Evolutionary conservation across 2,329 filamentous ascomycete genomes (phyloP), one percentile per base, ranked within the genome.

Genomic region (Gliomastix tumulicola): DNA sequence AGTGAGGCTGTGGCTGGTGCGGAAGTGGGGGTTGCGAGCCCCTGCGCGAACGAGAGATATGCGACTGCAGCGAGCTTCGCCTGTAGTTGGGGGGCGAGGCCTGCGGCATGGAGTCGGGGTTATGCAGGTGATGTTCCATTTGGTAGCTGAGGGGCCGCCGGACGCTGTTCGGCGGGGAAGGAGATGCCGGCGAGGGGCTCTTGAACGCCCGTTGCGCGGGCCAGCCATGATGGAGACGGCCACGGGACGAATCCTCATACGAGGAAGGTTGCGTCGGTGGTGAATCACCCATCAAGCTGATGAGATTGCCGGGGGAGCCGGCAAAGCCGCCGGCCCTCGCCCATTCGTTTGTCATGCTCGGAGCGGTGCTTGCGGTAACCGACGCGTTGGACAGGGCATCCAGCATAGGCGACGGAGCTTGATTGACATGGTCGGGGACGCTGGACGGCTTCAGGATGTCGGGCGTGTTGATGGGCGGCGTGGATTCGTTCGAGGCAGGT

Each of bases 1-100:
- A 90, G 60, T 89, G 84, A 15, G 84, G 61, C 56, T 89, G 85
- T 2, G 80, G 73, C 41, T 87, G 76, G 53, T 89, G 84, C 4
- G 85, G 84, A 9, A 82, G 71, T 4, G 83, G 82, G n/a, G 77
- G 78, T 35, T 76, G 69, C 23, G 66, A 55, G 41, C 60, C 51
- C 40, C 57, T 55, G 38, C 74, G 69, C 11, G 65, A 63, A 22
- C 64, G 57, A 21, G 64, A 60, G 39, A 67, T 64, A 34, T 71
- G 68, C 7, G 74, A 73, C 37, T 76, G 68, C 42, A 72, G 57
- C 12, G 70, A 74, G 49, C 64, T 65, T 25, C 69, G 60, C 27
- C 70, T 60, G 34, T 59, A 55, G 7, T 55, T 52, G 3, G 58
- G 55, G 25, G 51, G 42, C 5, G 61, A 48, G 6, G 59, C 45